Base-by-base conservation (phyloP, 345 rosid genomes). In the Eucalyptus viminalis region DNA sequence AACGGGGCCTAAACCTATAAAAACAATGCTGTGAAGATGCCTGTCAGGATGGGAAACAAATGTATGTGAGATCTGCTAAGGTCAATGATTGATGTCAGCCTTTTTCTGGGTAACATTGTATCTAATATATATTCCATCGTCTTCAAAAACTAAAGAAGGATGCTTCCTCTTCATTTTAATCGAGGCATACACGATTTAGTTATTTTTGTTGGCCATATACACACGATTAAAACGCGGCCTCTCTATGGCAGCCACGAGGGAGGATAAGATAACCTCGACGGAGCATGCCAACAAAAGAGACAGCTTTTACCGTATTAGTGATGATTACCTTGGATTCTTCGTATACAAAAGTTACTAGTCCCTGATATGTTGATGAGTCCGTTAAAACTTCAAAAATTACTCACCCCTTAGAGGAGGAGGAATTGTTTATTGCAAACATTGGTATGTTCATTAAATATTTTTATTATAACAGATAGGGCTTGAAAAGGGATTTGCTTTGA, bases 321-420 rank as follows among this genome's bases (percentile, higher is more conserved):
- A 56, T 56, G 62, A 56, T 56, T 56, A 56, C 25, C 62, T 24
- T 22, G 27, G 60, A 4, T 49, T 15, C 62, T 56, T 22, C 62
- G 11, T 56, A 56, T 22, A 56, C 62, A 56, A 56, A 22, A 56
- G 27, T 27, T 56, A 22, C 13, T 9, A 56, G 6, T 22, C 62
- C 11, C 27, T 22, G 62, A 56, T 56, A 4, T 4, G 62, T 9
- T 50, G 53, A 50, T 50, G 53, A 50, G 21, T 50, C 53, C 53
- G 4, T 50, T 50, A 50, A 16, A 50, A 50, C 21, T 50, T 50
- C 0, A 50, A 50, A 50, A 50, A 15, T 50, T 50, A 0, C 53
- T 50, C 53, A 50, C 53, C 53, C 19, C 53, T 50, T 2, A 15
- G 53, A 50, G 53, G 53, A 49, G 51, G 51, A 50, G 53, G 53